phyloP scores from a whole-genome alignment of 116 monocot species.

The Cymodocea nodosa region DNA sequence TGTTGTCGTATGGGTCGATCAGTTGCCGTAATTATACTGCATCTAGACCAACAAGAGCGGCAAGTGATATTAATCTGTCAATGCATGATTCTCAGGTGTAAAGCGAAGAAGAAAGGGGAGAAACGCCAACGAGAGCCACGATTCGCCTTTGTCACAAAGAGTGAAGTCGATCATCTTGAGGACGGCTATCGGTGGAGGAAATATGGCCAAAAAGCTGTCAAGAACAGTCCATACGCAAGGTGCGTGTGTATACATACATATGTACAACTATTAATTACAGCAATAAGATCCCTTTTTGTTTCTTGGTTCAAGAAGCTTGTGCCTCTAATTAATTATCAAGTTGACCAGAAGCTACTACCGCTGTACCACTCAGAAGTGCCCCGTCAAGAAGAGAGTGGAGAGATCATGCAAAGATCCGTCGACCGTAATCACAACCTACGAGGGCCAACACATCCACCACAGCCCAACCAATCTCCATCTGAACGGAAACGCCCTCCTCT shows the following conservation, averaged over 20 bases:
- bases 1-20: too few species aligned
- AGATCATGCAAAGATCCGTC: conserved; percentile 63
- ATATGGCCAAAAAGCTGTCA: conserved; percentile 94
- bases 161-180: conserved; percentile 89
- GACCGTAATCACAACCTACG: conserved; percentile 80
- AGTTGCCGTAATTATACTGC: neutral
- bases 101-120: conserved; percentile 57
- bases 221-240: conserved; percentile 93
- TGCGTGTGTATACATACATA: too few species aligned
- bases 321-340: too few species aligned
- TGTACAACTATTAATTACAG: neutral
- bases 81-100: conserved; percentile 18
- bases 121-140: conserved; percentile 58
- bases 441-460: conserved; percentile 76
- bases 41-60: neutral
- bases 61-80: too few species aligned
- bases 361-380: conserved; percentile 82
- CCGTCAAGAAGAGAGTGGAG: conserved; percentile 89
- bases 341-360: conserved; percentile 74
- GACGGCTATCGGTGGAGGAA: conserved; percentile 95
- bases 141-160: conserved; percentile 75
- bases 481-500: neutral
- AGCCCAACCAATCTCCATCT: conserved; percentile 30
- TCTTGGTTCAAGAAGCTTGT: too few species aligned
- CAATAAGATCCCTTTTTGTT: too few species aligned